A percentile compares a stretch with the other conserved stretches of the same genome.
Conservation (phyloP, 768 basidiomycete species). For the Mycena haematopus region DNA sequence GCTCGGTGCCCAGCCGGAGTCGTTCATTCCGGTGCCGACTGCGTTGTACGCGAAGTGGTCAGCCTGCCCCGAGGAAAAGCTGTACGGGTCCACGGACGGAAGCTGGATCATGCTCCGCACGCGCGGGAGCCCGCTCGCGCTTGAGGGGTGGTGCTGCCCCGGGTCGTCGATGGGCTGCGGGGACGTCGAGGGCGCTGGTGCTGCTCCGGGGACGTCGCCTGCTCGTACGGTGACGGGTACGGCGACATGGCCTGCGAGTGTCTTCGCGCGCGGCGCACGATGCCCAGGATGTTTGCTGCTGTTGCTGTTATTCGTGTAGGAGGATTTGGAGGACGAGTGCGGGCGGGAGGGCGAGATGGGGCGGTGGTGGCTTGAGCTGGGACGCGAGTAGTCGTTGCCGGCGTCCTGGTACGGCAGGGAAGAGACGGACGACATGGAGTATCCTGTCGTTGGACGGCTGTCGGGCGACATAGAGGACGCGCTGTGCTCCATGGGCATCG, state of each 20-base stretch:
- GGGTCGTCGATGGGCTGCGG: slow-evolving; percentile 66
- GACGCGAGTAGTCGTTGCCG: slow-evolving; percentile 66
- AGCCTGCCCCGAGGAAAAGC: slow-evolving; percentile 68
- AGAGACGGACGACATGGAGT: slow-evolving; percentile 84
- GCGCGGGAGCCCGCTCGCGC: slow-evolving; percentile 59
- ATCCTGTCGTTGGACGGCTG: slow-evolving; percentile 85
- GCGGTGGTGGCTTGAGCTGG: slow-evolving; percentile 75
- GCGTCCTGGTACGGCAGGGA: slow-evolving; percentile 73
- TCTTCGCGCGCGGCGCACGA: slow-evolving; percentile 71
- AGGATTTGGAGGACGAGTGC: slow-evolving; percentile 71
- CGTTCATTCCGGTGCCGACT: slow-evolving; percentile 44
- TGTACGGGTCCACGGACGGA: slow-evolving; percentile 73
- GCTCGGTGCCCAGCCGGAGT: slow-evolving; percentile 41
- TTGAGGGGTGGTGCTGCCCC: slow-evolving; percentile 38
- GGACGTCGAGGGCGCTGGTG: slow-evolving; percentile 67
- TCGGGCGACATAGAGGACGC: slow-evolving; percentile 83
- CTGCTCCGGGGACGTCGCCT: slow-evolving; percentile 50
- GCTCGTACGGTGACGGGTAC: slow-evolving; percentile 84
- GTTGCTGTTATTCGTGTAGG: slow-evolving; percentile 50
- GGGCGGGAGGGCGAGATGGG: slow-evolving; percentile 75
- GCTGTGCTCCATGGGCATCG: slow-evolving; percentile 72
- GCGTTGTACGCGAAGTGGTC: slow-evolving; percentile 82
- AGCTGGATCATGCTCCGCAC: slow-evolving; percentile 87
- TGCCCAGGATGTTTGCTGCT: slow-evolving; percentile 40
- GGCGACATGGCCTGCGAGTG: slow-evolving; percentile 90